These are phyloP conservation scores for Rubus parviflorus DNA, from an alignment of 306 rosid genomes.

Conservation along the genomic window DNA sequence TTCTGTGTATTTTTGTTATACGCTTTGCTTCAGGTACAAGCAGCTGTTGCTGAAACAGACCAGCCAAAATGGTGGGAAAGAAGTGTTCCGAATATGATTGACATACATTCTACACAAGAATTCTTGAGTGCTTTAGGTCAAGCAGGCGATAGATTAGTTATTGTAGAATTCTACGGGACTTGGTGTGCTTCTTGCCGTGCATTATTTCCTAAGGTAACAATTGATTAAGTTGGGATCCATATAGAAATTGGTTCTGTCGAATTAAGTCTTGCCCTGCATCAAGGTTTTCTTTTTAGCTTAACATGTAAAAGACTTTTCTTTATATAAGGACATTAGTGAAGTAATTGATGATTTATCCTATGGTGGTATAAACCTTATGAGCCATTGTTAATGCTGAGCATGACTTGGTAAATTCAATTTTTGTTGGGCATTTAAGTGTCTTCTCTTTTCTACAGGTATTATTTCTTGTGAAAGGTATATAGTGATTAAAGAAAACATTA, in stretches of 20 bases:
- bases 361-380: not conserved
- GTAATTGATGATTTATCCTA: not conserved
- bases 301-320: not conserved
- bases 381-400: not conserved
- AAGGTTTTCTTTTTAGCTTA: not conserved
- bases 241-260: not conserved
- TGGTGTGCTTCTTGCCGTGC: conserved; percentile 99
- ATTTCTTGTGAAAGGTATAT: not conserved
- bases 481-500: not conserved
- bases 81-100: conserved; percentile 88
- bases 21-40: conserved; percentile 60
- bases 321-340: not conserved
- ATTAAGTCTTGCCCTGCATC: not conserved
- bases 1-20: conserved; percentile 29
- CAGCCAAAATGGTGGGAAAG: conserved; percentile 99
- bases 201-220: conserved; percentile 81
- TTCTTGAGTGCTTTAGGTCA: conserved; percentile 73
- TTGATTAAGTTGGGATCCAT: not conserved
- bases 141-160: conserved; percentile 91
- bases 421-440: not conserved
- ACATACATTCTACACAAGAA: conserved; percentile 93
- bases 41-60: conserved; percentile 70
- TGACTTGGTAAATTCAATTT: not conserved
- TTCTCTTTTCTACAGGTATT: not conserved
- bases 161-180: conserved; percentile 96